Evolutionary conservation across 257 asterid species (phyloP).

Genomic region (Solanum pinnatisectum): DNA sequence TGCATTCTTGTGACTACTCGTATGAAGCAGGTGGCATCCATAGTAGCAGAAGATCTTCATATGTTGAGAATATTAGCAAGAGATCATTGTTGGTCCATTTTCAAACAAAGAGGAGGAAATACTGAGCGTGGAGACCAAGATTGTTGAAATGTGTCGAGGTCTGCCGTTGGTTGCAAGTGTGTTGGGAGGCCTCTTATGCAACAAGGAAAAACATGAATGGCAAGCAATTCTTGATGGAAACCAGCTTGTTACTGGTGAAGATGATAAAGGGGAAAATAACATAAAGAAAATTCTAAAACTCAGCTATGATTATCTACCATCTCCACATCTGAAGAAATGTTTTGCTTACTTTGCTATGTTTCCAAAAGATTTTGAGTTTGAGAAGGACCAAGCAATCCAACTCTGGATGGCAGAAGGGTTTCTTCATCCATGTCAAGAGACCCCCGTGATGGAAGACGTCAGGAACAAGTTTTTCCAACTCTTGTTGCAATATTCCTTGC

Average conservation of each 20-base stretch:
- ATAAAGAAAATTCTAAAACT: constrained; percentile 3
- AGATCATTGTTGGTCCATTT: background rate
- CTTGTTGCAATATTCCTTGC: constrained; percentile 8
- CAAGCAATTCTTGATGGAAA: background rate
- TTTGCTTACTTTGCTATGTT: constrained; percentile 15
- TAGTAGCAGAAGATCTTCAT: background rate
- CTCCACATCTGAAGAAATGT: constrained; percentile 7
- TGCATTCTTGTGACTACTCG: constrained; percentile 18
- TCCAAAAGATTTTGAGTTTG: constrained; percentile 6
- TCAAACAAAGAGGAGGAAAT: background rate
- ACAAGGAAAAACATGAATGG: constrained; percentile 7
- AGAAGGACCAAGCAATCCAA: constrained; percentile 9
- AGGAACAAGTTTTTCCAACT: background rate
- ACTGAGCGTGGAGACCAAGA: background rate
- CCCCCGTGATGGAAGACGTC: constrained; percentile 7
- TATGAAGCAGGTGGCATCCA: background rate
- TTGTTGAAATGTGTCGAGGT: background rate
- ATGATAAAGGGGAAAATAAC: background rate
- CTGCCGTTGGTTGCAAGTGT: constrained; percentile 14
- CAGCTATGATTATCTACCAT: constrained; percentile 13
- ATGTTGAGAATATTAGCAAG: background rate
- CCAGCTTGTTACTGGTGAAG: background rate
- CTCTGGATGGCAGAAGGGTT: constrained; percentile 22
- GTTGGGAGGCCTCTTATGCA: background rate
- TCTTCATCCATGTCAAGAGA: background rate